These are phyloP conservation scores for Rhodosporidiobolus sp. DNA, from an alignment of 768 basidiomycete genomes.

Conservation along the genomic window DNA sequence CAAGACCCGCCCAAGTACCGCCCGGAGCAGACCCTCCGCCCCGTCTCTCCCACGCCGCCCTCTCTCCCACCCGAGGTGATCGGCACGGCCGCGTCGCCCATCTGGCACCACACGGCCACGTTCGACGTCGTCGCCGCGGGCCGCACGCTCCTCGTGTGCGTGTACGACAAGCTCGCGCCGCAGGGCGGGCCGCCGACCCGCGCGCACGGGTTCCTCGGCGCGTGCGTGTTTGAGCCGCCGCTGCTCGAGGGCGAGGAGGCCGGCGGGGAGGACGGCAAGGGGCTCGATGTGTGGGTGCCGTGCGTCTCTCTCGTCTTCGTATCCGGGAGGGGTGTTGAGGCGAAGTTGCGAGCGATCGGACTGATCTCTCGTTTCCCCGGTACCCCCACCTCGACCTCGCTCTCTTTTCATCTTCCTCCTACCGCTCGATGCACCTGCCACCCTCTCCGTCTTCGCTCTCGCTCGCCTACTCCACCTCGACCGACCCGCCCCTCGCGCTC, in stretches of 20 bases:
- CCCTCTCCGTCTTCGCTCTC: neutral
- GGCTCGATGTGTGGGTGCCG: conserved; percentile 76
- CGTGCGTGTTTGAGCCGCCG: conserved; percentile 53
- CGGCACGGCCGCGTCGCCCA: conserved; percentile 54
- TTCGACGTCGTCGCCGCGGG: conserved; percentile 53
- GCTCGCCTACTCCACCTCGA: neutral
- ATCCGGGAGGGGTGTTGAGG: too few relatives aligned
- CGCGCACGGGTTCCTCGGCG: conserved; percentile 31
- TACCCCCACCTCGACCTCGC: neutral
- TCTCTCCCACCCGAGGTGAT: conserved; percentile 8
- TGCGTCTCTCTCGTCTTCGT: conserved; percentile 60
- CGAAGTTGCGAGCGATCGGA: neutral
- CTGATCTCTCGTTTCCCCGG: neutral
- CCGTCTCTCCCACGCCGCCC: conserved; percentile 8
- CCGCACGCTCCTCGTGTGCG: conserved; percentile 32
- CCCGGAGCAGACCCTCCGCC: conserved; percentile 14
- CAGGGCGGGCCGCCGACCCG: conserved; percentile 53
- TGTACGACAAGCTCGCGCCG: conserved; percentile 79
- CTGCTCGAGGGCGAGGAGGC: conserved; percentile 62
- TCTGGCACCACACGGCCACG: conserved; percentile 96
- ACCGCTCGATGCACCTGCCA: neutral
- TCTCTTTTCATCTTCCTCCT: too few relatives aligned
- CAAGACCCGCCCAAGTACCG: neutral
- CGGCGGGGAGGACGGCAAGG: conserved; percentile 77
- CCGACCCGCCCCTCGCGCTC: neutral